These are phyloP conservation scores for Margaritispora aquatica DNA, from an alignment of 495 filamentous ascomycete species.

Conservation along the genomic window DNA sequence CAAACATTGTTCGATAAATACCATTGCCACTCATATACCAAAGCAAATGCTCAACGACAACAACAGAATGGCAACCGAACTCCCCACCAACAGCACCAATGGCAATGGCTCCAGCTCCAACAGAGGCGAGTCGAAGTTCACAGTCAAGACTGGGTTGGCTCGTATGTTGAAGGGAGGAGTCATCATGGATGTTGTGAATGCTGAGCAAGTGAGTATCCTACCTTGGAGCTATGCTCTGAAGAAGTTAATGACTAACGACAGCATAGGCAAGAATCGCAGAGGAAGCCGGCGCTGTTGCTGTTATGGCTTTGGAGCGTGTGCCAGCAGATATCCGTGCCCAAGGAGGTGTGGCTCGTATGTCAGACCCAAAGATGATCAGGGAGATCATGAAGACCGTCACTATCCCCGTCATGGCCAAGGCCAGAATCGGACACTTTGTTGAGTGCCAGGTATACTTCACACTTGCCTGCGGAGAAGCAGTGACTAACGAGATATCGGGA, in stretches of 20 bases:
- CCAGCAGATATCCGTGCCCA: conserved; percentile 91
- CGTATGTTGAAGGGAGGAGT: conserved; percentile 98
- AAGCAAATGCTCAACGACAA: conserved; percentile 20
- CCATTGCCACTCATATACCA: too few species aligned
- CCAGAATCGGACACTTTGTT: conserved; percentile 94
- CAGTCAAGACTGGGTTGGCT: conserved; percentile 79
- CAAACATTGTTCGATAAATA: too few species aligned
- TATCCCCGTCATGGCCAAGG: conserved; percentile 99
- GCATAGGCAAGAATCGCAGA: conserved; percentile 84
- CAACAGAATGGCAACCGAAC: conserved; percentile 22
- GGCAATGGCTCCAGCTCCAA: conserved; percentile 9
- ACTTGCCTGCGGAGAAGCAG: not conserved
- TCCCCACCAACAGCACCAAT: conserved; percentile 16
- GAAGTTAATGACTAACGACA: conserved; percentile 16
- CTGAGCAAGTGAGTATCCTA: conserved; percentile 60
- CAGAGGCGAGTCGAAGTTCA: conserved; percentile 16
- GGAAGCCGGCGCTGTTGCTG: conserved; percentile 89
- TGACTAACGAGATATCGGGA: not conserved
- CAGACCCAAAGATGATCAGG: conserved; percentile 89
- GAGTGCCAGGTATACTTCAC: conserved; percentile 69
- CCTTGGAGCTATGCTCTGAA: not conserved
- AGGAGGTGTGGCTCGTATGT: conserved; percentile 96
- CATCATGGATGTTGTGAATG: conserved; percentile 98
- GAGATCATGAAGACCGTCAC: conserved; percentile 97
- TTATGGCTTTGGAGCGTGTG: conserved; percentile 98